phyloP scores from a whole-genome alignment of 2,329 filamentous ascomycete species.

The Monosporascus sp. region DNA sequence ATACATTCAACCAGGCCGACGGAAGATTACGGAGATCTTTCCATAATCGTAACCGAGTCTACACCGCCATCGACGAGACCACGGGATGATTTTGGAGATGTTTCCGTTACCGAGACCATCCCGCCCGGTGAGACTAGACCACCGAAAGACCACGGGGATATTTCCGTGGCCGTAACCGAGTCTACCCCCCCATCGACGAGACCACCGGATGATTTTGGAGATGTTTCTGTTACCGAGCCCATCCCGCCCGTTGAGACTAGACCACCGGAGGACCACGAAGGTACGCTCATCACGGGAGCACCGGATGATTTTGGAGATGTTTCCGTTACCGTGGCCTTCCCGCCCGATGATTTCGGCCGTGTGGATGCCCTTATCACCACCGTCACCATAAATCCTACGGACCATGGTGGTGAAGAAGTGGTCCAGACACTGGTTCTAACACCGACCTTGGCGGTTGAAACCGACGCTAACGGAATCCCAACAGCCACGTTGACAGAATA shows the following conservation, averaged over 20 bases:
- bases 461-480: slow-evolving; percentile 7
- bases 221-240: not conserved
- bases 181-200: not conserved
- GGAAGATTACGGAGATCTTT: too few relatives aligned
- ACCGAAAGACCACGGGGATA: too few relatives aligned
- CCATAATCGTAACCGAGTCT: too few relatives aligned
- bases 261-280: not conserved
- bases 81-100: slow-evolving; percentile 5
- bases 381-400: not conserved
- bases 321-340: not conserved
- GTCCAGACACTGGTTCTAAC: slow-evolving; percentile 7
- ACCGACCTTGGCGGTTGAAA: slow-evolving; percentile 3
- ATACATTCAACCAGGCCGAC: not conserved
- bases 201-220: slow-evolving; percentile 3
- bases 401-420: not conserved
- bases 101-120: not conserved
- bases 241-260: not conserved
- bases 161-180: too few relatives aligned
- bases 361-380: slow-evolving; percentile 5
- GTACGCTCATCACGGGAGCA: not conserved
- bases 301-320: not conserved
- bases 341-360: slow-evolving; percentile 6
- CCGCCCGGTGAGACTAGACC: too few relatives aligned
- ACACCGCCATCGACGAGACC: not conserved
- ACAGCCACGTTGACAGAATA: slow-evolving; percentile 6